Evolutionary conservation across 176 grass and related monocot species (phyloP).

Genomic region (Tillandsia fasciculata): DNA sequence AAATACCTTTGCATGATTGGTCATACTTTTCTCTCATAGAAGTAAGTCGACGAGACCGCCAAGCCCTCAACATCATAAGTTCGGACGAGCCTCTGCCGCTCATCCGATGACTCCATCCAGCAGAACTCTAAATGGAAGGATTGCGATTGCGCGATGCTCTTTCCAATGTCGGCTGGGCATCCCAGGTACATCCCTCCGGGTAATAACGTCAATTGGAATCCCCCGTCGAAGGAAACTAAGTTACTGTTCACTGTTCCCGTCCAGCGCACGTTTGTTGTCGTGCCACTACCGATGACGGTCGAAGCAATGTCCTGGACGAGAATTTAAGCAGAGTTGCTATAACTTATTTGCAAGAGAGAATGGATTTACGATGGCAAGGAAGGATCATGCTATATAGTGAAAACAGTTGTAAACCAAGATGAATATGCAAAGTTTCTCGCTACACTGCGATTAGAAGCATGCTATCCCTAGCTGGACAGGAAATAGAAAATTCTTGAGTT

Average conservation of each 20-base stretch:
- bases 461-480: no score
- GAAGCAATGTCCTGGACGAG: slow-evolving; percentile 58
- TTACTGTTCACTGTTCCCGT: slow-evolving; percentile 47
- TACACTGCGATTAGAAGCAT: no score
- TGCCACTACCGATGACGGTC: slow-evolving; percentile 27
- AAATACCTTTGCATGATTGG: neutral
- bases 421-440: neutral
- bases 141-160: slow-evolving; percentile 48
- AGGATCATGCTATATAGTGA: neutral
- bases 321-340: slow-evolving; percentile 10
- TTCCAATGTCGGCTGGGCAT: slow-evolving; percentile 74
- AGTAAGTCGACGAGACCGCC: slow-evolving; percentile 82
- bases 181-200: slow-evolving; percentile 94
- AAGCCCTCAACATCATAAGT: slow-evolving; percentile 62
- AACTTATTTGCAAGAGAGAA: neutral
- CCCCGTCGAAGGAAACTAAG: slow-evolving; percentile 73
- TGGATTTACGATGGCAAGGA: neutral
- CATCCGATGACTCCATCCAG: slow-evolving; percentile 76
- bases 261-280: slow-evolving; percentile 73
- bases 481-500: no score
- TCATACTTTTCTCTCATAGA: slow-evolving; percentile 65
- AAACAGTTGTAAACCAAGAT: neutral
- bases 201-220: slow-evolving; percentile 75
- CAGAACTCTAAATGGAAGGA: slow-evolving; percentile 90
- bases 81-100: slow-evolving; percentile 64